Conservation (phyloP, 228 moss, liverwort and hornwort genomes). For the Sphagnum magellanicum region DNA sequence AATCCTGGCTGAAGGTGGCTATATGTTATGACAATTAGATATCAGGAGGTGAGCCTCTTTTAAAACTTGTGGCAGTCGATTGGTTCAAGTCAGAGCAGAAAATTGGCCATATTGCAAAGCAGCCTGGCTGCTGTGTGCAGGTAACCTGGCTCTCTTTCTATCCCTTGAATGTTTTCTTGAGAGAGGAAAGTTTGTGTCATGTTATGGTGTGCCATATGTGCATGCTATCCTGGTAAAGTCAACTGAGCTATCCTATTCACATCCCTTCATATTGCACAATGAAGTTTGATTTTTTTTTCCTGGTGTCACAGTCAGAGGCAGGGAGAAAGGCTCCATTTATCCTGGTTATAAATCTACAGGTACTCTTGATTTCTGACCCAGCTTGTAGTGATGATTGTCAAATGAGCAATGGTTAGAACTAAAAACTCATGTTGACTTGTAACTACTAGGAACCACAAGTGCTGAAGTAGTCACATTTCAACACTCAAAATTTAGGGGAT, state of each 20-base stretch:
- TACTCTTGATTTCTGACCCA: constrained; percentile 4
- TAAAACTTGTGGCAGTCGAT: constrained; percentile 69
- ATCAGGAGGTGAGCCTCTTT: constrained; percentile 52
- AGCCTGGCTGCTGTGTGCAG: constrained; percentile 61
- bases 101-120: constrained; percentile 52
- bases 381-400: no score
- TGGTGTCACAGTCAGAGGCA: constrained; percentile 32
- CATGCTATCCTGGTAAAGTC: no score
- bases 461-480: no score
- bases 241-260: no score
- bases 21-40: constrained; percentile 23
- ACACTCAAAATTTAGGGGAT: background rate
- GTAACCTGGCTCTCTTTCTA: constrained; percentile 9
- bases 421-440: no score
- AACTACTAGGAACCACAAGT: no score
- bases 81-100: constrained; percentile 60
- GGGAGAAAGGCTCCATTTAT: constrained; percentile 60
- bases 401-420: no score
- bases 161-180: background rate
- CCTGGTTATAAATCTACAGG: constrained; percentile 66
- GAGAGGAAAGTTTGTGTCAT: no score
- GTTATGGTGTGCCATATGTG: no score
- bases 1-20: constrained; percentile 6
- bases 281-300: background rate
- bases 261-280: no score